Percentiles rank a stretch among this genome's conserved stretches.
Conservation (phyloP, 108 stramenopile genomes). For the Mayamaea pseudoterrestris region DNA sequence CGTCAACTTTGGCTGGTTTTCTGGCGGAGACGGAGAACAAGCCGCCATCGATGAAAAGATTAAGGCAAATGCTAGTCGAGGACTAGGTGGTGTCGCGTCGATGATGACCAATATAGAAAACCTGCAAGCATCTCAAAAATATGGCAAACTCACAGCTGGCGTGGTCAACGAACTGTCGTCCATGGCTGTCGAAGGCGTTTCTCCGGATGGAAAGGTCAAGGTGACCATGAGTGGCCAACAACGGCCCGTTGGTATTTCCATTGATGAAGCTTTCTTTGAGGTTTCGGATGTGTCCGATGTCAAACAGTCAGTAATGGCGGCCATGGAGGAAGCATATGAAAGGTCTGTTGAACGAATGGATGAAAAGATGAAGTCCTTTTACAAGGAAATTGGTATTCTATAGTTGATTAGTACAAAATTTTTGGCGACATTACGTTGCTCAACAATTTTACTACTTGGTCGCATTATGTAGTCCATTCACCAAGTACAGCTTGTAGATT, state of each 20-base stretch:
- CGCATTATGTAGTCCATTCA: conserved; percentile 81
- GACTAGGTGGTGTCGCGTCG: conserved; percentile 10
- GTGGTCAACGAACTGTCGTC: conserved; percentile 23
- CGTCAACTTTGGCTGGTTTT: conserved; percentile 1
- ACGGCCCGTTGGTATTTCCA: conserved; percentile 16
- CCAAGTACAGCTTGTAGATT: conserved; percentile 84
- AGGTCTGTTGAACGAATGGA: conserved; percentile 26
- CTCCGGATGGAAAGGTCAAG: conserved; percentile 36
- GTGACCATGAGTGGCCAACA: conserved; percentile 30
- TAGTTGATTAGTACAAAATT: background rate
- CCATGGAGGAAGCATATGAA: conserved; percentile 32
- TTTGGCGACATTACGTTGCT: conserved; percentile 1
- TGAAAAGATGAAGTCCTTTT: conserved; percentile 34
- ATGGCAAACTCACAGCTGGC: conserved; percentile 20
- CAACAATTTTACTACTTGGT: conserved; percentile 19
- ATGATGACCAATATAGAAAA: conserved; percentile 28
- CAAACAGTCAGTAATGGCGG: conserved; percentile 12
- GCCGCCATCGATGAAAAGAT: background rate
- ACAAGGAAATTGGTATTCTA: conserved; percentile 21
- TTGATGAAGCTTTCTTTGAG: conserved; percentile 25
- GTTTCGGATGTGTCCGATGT: conserved; percentile 8
- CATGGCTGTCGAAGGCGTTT: conserved; percentile 21
- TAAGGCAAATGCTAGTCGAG: background rate
- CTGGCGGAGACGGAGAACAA: background rate
- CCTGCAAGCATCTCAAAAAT: conserved; percentile 21